Evolutionary conservation across 805 yeast genomes (phyloP).

Genomic region (Jamesozyma rosinii): DNA sequence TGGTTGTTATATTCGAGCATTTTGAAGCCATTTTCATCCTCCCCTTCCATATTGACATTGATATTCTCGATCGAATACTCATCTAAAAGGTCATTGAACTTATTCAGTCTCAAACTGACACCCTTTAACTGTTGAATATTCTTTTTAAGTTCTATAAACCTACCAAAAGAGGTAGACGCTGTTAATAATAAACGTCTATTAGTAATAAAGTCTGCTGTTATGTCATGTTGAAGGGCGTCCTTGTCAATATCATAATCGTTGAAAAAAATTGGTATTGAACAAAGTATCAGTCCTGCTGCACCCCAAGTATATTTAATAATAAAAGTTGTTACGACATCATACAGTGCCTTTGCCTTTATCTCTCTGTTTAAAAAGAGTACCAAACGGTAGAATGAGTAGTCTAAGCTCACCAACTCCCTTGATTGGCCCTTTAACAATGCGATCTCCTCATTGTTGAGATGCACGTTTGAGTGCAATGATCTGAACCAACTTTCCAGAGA

Average conservation of each 20-base stretch:
- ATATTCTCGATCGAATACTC: conserved; percentile 22
- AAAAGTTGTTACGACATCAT: conserved; percentile 79
- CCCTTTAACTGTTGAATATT: conserved; percentile 78
- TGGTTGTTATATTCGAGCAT: conserved; percentile 43
- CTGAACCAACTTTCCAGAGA: conserved; percentile 78
- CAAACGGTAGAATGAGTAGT: conserved; percentile 69
- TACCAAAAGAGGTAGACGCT: conserved; percentile 81
- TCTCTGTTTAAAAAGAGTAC: conserved; percentile 71
- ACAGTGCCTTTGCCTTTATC: conserved; percentile 64
- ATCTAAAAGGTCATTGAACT: conserved; percentile 55
- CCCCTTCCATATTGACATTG: conserved; percentile 2
- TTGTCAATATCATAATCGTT: conserved; percentile 28
- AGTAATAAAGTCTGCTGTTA: conserved; percentile 79
- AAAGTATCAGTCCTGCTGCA: conserved; percentile 80
- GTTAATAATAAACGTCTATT: conserved; percentile 75
- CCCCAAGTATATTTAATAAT: conserved; percentile 92
- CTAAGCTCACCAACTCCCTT: conserved; percentile 68
- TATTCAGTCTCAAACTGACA: conserved; percentile 64
- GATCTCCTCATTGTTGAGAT: conserved; percentile 73
- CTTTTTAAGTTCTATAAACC: conserved; percentile 75
- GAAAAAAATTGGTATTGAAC: conserved; percentile 82
- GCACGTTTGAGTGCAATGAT: conserved; percentile 71
- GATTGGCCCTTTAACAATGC: conserved; percentile 77
- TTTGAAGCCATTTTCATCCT: conserved; percentile 4
- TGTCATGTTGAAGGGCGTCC: conserved; percentile 20